These are phyloP conservation scores for Vigna mungo DNA, from an alignment of 306 rosid species.

Conservation along the genomic window DNA sequence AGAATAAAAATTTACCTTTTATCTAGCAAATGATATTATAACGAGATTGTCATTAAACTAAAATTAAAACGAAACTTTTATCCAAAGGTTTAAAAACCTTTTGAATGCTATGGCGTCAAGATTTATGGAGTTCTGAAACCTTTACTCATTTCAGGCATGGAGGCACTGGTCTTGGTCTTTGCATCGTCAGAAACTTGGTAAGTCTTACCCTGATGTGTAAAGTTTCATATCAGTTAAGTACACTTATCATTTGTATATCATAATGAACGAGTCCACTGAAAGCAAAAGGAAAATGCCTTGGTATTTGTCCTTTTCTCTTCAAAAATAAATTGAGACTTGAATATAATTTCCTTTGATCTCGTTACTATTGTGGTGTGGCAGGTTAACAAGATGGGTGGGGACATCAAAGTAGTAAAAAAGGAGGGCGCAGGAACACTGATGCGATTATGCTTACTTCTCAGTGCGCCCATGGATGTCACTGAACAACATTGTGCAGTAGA, in stretches of 20 bases:
- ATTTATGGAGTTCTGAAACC: constrained; percentile 25
- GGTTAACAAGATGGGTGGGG: constrained; percentile 99
- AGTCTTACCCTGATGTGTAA: background rate
- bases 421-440: constrained; percentile 89
- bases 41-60: constrained; percentile 22
- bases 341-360: constrained; percentile 29
- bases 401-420: constrained; percentile 85
- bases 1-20: background rate
- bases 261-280: background rate
- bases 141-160: constrained; percentile 83
- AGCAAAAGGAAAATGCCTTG: background rate
- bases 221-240: constrained; percentile 39
- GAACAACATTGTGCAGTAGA: constrained; percentile 74
- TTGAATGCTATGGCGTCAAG: constrained; percentile 25
- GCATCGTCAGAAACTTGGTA: constrained; percentile 95
- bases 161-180: constrained; percentile 99
- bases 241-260: constrained; percentile 31
- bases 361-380: constrained; percentile 46
- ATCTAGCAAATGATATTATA: constrained; percentile 20
- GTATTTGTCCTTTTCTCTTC: constrained; percentile 15
- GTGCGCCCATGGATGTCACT: constrained; percentile 65
- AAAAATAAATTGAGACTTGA: background rate
- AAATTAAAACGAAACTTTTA: constrained; percentile 16
- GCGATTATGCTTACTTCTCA: constrained; percentile 78
- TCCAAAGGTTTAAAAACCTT: constrained; percentile 30